phyloP scores from a whole-genome alignment of 2,329 filamentous ascomycete species.

The Clarireedia sp. region DNA sequence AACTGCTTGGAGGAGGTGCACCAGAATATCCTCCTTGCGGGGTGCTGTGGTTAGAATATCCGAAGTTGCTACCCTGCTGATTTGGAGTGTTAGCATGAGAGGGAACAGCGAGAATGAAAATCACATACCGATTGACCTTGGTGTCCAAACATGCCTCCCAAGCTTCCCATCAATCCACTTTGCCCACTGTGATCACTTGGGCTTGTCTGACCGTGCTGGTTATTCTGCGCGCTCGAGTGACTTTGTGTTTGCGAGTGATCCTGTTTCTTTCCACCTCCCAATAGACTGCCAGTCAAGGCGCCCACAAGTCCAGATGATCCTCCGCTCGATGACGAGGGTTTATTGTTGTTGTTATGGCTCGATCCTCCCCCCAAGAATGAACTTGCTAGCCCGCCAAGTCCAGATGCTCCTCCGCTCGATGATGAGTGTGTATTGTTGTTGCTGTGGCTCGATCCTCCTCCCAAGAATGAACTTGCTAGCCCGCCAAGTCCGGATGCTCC shows the following conservation, averaged over 20 bases:
- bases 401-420: slow-evolving; percentile 22
- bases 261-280: slow-evolving; percentile 39
- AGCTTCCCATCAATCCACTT: slow-evolving; percentile 22
- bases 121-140: slow-evolving; percentile 17
- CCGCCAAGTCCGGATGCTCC: slow-evolving; percentile 28
- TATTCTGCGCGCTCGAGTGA: slow-evolving; percentile 31
- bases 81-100: slow-evolving; percentile 15
- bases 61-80: slow-evolving; percentile 46
- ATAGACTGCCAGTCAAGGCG: slow-evolving; percentile 45
- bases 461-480: slow-evolving; percentile 32
- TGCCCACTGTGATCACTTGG: slow-evolving; percentile 15
- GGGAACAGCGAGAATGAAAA: neutral
- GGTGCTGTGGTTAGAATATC: slow-evolving; percentile 48
- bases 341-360: slow-evolving; percentile 17
- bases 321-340: slow-evolving; percentile 20
- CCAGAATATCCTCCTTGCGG: slow-evolving; percentile 48
- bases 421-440: slow-evolving; percentile 21
- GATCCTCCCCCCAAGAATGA: neutral
- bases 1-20: slow-evolving; percentile 53
- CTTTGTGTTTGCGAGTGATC: slow-evolving; percentile 29
- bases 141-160: slow-evolving; percentile 27
- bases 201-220: slow-evolving; percentile 19
- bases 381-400: slow-evolving; percentile 20
- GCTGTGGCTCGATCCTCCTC: slow-evolving; percentile 21
- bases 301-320: slow-evolving; percentile 30